Evolutionary conservation across 768 basidiomycete species (phyloP).

Genomic region (Trametopsis cervina): DNA sequence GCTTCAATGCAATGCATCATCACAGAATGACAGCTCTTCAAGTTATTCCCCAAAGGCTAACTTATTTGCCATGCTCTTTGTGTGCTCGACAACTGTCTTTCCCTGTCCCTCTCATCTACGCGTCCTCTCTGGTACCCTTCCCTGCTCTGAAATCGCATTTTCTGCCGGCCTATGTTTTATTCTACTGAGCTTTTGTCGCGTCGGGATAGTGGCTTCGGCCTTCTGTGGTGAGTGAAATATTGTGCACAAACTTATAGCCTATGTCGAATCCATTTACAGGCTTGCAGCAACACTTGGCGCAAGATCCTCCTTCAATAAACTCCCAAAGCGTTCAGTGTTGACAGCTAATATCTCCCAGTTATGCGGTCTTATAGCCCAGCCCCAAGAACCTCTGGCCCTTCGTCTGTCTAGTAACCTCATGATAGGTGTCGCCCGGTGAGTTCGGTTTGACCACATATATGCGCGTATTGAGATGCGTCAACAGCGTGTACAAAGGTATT

Average conservation of each 20-base stretch:
- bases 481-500: conserved; percentile 44
- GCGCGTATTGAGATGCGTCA: not conserved
- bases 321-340: conserved; percentile 78
- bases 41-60: not conserved
- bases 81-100: not conserved
- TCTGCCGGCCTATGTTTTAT: conserved; percentile 75
- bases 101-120: conserved; percentile 1
- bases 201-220: conserved; percentile 82
- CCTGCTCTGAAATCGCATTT: not conserved
- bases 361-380: conserved; percentile 75
- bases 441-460: conserved; percentile 2
- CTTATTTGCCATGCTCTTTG: not conserved
- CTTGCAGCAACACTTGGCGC: conserved; percentile 87
- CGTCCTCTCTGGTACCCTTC: not conserved
- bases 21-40: not conserved
- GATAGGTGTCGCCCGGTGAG: conserved; percentile 84
- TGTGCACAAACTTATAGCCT: not conserved
- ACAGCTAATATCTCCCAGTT: conserved; percentile 77
- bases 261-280: conserved; percentile 36
- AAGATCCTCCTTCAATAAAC: conserved; percentile 77
- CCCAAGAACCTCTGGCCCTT: conserved; percentile 81
- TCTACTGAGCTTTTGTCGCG: conserved; percentile 72
- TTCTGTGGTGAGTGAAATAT: conserved; percentile 56
- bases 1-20: not conserved
- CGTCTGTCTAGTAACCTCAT: conserved; percentile 84